phyloP scores from a whole-genome alignment of 2,329 filamentous ascomycete genomes.

The Aspergillus versicolor region DNA sequence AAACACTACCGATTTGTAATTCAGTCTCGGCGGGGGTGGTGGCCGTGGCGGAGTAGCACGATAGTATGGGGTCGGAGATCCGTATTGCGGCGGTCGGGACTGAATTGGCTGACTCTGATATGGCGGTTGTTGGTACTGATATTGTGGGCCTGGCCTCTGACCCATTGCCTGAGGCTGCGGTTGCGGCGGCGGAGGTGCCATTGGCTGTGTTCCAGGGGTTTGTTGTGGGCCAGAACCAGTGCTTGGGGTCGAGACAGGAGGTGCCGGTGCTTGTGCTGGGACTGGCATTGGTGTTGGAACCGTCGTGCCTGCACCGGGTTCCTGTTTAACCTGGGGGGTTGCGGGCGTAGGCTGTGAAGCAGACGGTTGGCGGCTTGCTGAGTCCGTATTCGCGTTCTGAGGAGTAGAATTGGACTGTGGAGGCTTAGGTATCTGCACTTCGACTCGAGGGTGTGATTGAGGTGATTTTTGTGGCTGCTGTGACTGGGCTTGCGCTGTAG shows the following conservation, averaged over 20 bases:
- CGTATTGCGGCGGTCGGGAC: constrained; percentile 36
- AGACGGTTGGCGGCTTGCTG: constrained; percentile 16
- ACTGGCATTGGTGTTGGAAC: constrained; percentile 12
- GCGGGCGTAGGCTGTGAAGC: constrained; percentile 17
- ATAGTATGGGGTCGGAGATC: constrained; percentile 34
- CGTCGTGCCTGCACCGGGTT: constrained; percentile 19
- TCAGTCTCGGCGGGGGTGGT: constrained; percentile 35
- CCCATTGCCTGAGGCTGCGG: constrained; percentile 12
- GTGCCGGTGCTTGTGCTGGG: constrained; percentile 10
- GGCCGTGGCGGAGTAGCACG: constrained; percentile 30
- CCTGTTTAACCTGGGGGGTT: constrained; percentile 29
- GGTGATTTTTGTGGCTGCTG: constrained; percentile 11
- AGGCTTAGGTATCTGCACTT: constrained; percentile 21
- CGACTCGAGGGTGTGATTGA: constrained; percentile 18
- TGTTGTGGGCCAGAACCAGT: constrained; percentile 18
- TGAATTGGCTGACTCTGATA: constrained; percentile 36
- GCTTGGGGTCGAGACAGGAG: constrained; percentile 16
- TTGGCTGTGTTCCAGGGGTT: constrained; percentile 23
- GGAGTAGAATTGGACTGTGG: constrained; percentile 5
- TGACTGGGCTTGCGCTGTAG: constrained; percentile 8
- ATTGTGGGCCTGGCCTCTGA: constrained; percentile 28
- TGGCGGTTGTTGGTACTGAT: constrained; percentile 31
- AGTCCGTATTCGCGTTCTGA: constrained; percentile 7
- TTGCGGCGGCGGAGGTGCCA: constrained; percentile 24
- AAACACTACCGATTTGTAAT: constrained; percentile 49